These are phyloP conservation scores for Gnetum montanum DNA, from an alignment of 75 land plant genomes.

Conservation along the genomic window DNA sequence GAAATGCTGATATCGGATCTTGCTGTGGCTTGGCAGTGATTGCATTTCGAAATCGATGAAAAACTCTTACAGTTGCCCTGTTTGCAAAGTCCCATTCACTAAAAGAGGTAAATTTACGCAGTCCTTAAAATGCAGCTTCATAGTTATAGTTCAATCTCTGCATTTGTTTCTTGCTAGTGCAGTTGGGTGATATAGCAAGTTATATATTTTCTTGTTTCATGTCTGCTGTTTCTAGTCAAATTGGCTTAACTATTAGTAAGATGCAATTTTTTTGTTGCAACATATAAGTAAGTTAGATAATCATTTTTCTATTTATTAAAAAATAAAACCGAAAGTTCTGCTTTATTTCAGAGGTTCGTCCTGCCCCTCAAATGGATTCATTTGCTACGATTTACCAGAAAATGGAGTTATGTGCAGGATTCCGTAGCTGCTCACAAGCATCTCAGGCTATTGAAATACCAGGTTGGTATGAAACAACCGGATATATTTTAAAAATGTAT, in stretches of 20 bases:
- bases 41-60: conserved; percentile 69
- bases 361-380: conserved; percentile 83
- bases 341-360: conserved; percentile 54
- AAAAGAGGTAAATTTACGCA: conserved; percentile 53
- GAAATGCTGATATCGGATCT: too few species aligned
- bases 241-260: too few species aligned
- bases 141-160: too few species aligned
- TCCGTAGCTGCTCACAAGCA: conserved; percentile 36
- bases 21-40: conserved; percentile 30
- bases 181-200: too few species aligned
- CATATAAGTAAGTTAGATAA: too few species aligned
- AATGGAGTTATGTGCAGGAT: conserved; percentile 70
- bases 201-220: neutral
- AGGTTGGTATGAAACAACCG: too few species aligned
- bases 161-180: too few species aligned
- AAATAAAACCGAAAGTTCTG: too few species aligned
- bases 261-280: neutral
- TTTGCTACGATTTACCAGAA: conserved; percentile 56
- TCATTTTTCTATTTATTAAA: too few species aligned
- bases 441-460: neutral
- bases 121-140: too few species aligned
- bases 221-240: neutral
- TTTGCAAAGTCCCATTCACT: conserved; percentile 66
- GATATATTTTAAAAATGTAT: conserved; percentile 11
- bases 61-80: conserved; percentile 52